Percentiles rank a stretch among this genome's conserved stretches.
phyloP scores from a whole-genome alignment of 2,329 filamentous ascomycete species.

The Dactylellina leptospora region DNA sequence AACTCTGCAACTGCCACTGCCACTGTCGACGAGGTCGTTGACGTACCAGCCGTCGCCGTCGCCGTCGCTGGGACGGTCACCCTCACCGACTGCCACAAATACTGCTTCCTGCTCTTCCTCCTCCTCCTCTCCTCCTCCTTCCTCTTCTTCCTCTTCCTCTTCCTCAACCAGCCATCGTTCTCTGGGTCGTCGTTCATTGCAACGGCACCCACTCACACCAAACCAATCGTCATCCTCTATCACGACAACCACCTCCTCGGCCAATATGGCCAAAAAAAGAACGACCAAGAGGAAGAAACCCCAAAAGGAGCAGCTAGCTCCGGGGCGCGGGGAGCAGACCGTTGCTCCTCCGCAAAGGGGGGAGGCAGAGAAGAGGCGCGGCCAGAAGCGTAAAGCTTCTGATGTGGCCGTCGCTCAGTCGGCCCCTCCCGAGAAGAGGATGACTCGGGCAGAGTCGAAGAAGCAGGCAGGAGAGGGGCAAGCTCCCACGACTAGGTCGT shows the following conservation, averaged over 20 bases:
- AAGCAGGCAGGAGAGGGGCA: constrained; percentile 20
- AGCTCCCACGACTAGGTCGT: constrained; percentile 18
- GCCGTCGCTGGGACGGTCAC: constrained; percentile 39
- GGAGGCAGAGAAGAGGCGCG: constrained; percentile 15
- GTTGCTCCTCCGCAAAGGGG: neutral
- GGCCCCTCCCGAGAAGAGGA: constrained; percentile 44
- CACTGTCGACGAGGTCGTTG: constrained; percentile 13
- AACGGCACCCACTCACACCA: constrained; percentile 3
- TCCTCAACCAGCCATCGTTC: constrained; percentile 11
- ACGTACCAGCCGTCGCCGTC: constrained; percentile 41
- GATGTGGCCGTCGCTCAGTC: constrained; percentile 32
- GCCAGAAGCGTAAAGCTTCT: constrained; percentile 50
- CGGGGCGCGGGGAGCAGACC: constrained; percentile 11
- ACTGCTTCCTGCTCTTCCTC: constrained; percentile 19
- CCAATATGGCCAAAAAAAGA: constrained; percentile 15
- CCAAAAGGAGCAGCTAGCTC: constrained; percentile 24
- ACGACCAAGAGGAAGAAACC: constrained; percentile 12
- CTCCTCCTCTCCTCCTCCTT: constrained; percentile 31
- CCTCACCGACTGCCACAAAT: constrained; percentile 20
- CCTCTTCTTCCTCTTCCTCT: constrained; percentile 41
- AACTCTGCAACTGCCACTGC: constrained; percentile 39
- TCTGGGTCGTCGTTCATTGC: neutral
- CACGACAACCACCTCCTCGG: neutral
- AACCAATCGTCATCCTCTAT: constrained; percentile 20
- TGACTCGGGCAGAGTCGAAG: constrained; percentile 38